Percentiles rank a stretch among this genome's conserved stretches.
phyloP scores from a whole-genome alignment of 768 basidiomycete genomes.

The Mycena polygramma region DNA sequence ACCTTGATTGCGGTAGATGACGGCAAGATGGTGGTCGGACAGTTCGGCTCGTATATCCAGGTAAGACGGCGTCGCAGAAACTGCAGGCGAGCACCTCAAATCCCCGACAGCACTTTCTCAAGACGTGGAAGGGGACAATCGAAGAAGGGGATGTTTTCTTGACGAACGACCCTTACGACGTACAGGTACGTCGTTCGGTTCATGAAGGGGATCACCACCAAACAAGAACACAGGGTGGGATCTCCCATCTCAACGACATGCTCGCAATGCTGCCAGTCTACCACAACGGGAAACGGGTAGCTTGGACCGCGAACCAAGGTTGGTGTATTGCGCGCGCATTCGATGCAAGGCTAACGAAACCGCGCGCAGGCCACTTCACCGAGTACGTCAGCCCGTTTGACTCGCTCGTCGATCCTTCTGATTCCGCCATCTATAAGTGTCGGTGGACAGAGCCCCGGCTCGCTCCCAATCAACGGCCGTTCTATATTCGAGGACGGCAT shows the following conservation, averaged over 20 bases:
- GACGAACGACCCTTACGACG: slow-evolving; percentile 48
- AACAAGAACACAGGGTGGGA: slow-evolving; percentile 37
- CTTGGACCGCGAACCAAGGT: slow-evolving; percentile 46
- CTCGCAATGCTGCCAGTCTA: slow-evolving; percentile 46
- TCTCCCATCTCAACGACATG: slow-evolving; percentile 49
- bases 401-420: neutral
- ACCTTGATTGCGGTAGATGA: slow-evolving; percentile 26
- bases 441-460: slow-evolving; percentile 36
- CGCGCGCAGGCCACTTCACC: slow-evolving; percentile 40
- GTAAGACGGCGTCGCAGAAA: slow-evolving; percentile 24
- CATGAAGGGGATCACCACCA: neutral
- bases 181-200: slow-evolving; percentile 19
- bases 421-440: slow-evolving; percentile 12
- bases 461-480: slow-evolving; percentile 29
- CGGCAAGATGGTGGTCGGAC: slow-evolving; percentile 47
- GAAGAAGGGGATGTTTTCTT: slow-evolving; percentile 45
- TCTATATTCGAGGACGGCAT: slow-evolving; percentile 46
- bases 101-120: slow-evolving; percentile 46
- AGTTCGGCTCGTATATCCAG: slow-evolving; percentile 48
- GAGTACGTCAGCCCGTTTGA: slow-evolving; percentile 25
- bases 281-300: slow-evolving; percentile 43
- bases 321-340: too few relatives aligned
- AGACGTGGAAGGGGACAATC: slow-evolving; percentile 46
- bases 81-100: too few relatives aligned
- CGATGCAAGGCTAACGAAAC: too few relatives aligned